phyloP scores from a whole-genome alignment of 805 yeast species.

The Hanseniaspora nectarophila region DNA sequence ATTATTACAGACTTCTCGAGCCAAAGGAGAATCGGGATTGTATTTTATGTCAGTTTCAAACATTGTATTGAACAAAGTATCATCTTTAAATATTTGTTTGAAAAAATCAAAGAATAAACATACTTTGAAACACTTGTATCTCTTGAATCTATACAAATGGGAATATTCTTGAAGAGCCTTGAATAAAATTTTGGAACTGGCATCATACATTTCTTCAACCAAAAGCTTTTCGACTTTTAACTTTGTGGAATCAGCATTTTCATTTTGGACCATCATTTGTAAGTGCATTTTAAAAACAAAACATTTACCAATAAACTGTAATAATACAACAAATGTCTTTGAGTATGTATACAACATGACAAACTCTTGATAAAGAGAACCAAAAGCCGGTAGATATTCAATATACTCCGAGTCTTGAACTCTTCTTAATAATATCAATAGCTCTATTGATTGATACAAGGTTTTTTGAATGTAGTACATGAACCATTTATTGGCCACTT shows the following conservation, averaged over 20 bases:
- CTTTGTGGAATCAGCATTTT: not conserved
- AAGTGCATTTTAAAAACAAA: conserved; percentile 2
- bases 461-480: conserved; percentile 3
- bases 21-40: conserved; percentile 2
- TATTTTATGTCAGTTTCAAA: not conserved
- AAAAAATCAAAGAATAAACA: conserved; percentile 14
- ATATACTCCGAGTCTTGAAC: not conserved
- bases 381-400: not conserved
- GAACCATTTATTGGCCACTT: conserved; percentile 1
- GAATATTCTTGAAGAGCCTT: conserved; percentile 2
- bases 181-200: not conserved
- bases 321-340: not conserved
- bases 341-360: not conserved
- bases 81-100: not conserved
- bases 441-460: not conserved
- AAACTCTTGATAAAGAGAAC: not conserved
- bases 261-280: conserved; percentile 1
- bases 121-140: conserved; percentile 12
- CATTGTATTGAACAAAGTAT: conserved; percentile 7
- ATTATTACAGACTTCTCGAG: not conserved
- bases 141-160: not conserved
- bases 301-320: conserved; percentile 10
- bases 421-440: not conserved
- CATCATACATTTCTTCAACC: conserved; percentile 2
- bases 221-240: conserved; percentile 3